phyloP scores from a whole-genome alignment of 345 rosid genomes.

The Linum lewisii region DNA sequence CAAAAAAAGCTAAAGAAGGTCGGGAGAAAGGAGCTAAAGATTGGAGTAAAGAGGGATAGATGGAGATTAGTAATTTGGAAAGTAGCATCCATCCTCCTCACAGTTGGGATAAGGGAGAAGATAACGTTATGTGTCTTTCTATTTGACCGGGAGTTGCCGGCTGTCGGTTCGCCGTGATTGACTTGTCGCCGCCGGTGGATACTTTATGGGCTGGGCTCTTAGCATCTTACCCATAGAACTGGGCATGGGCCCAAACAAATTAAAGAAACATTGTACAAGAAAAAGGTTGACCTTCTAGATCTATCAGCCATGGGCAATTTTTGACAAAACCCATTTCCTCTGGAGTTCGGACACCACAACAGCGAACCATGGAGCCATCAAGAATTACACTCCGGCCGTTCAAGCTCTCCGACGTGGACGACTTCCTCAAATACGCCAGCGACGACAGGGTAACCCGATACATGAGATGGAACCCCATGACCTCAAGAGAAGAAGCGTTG shows the following conservation, averaged over 20 bases:
- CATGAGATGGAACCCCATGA: constrained; percentile 33
- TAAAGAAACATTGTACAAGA: too few relatives aligned
- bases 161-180: background rate
- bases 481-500: constrained; percentile 33
- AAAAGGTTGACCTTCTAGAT: too few relatives aligned
- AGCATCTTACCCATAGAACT: too few relatives aligned
- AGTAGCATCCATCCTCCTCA: constrained; percentile 18
- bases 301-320: too few relatives aligned
- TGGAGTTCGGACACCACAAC: too few relatives aligned
- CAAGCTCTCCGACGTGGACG: constrained; percentile 36
- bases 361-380: constrained; percentile 22
- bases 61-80: constrained; percentile 3
- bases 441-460: constrained; percentile 34
- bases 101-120: constrained; percentile 49
- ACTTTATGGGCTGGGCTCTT: background rate
- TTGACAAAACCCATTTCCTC: too few relatives aligned
- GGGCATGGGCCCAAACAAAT: too few relatives aligned
- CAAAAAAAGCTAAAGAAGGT: background rate
- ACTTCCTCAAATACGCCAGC: constrained; percentile 37
- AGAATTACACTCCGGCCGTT: constrained; percentile 40
- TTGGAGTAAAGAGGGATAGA: background rate
- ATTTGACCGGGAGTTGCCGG: background rate
- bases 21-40: background rate
- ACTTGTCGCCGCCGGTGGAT: background rate
- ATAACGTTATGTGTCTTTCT: constrained; percentile 3